phyloP scores from a whole-genome alignment of 257 asterid genomes.

The Cinchona pubescens region DNA sequence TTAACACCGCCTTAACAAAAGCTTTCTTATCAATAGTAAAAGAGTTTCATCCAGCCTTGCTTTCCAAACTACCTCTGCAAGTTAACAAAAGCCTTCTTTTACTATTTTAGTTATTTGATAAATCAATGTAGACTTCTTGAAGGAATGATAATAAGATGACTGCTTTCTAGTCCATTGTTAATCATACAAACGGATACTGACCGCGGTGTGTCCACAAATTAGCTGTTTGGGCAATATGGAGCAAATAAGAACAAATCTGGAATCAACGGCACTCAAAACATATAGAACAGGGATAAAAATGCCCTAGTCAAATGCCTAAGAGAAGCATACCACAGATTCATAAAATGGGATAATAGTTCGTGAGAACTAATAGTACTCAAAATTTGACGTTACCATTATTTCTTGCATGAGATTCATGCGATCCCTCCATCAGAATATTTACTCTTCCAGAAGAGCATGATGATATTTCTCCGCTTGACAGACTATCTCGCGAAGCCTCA shows the following conservation, averaged over 20 bases:
- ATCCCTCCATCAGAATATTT: not conserved
- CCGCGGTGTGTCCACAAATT: no score
- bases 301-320: not conserved
- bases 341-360: not conserved
- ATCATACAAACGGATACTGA: not conserved
- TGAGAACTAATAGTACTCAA: not conserved
- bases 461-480: slow-evolving; percentile 21
- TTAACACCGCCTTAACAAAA: not conserved
- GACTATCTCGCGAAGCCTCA: slow-evolving; percentile 30
- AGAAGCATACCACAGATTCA: not conserved
- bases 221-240: not conserved
- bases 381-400: slow-evolving; percentile 39
- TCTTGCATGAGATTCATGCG: slow-evolving; percentile 22
- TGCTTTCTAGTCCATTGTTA: not conserved
- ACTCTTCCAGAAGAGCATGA: slow-evolving; percentile 14
- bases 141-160: not conserved
- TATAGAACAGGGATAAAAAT: not conserved
- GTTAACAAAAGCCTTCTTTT: no score
- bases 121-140: no score
- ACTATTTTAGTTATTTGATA: no score
- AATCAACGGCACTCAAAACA: not conserved
- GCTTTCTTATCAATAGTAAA: no score
- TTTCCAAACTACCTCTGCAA: not conserved
- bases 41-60: not conserved
- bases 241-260: not conserved